Conservation (phyloP, 208 protist genomes). For the Strigomonas galati region DNA sequence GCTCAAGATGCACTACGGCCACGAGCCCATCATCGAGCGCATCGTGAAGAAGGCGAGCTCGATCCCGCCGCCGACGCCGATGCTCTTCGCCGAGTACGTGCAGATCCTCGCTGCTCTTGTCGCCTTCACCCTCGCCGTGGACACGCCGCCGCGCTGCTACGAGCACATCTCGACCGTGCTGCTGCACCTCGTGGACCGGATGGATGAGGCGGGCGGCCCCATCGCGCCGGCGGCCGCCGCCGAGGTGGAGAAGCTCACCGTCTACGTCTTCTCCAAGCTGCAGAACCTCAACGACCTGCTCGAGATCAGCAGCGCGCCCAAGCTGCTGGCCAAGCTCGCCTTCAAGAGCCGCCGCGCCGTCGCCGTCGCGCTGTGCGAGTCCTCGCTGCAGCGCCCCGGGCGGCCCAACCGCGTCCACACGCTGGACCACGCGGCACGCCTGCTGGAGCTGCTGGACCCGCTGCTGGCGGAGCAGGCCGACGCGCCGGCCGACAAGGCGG, state of each 20-base stretch:
- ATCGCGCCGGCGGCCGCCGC: slow-evolving; percentile 25
- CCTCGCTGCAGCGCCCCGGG: slow-evolving; percentile 27
- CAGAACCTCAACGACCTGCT: slow-evolving; percentile 41
- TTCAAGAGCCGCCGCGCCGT: slow-evolving; percentile 56
- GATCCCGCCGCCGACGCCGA: slow-evolving; percentile 27
- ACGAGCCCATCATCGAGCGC: slow-evolving; percentile 10
- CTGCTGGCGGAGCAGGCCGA: slow-evolving; percentile 77
- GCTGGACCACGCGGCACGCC: slow-evolving; percentile 52
- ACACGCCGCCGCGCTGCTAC: not conserved
- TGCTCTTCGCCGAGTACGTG: slow-evolving; percentile 47
- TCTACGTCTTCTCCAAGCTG: slow-evolving; percentile 21
- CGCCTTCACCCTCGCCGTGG: slow-evolving; percentile 3
- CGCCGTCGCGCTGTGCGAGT: slow-evolving; percentile 51
- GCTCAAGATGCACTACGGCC: slow-evolving; percentile 33
- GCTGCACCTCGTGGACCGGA: slow-evolving; percentile 12
- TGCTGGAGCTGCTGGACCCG: slow-evolving; percentile 86
- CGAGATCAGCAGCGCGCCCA: slow-evolving; percentile 58
- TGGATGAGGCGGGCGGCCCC: slow-evolving; percentile 9
- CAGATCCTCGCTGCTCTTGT: slow-evolving; percentile 22
- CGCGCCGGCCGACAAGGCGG: slow-evolving; percentile 20
- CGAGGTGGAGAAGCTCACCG: slow-evolving; percentile 30
- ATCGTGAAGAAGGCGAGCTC: slow-evolving; percentile 31
- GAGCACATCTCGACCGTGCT: slow-evolving; percentile 20
- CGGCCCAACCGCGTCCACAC: slow-evolving; percentile 32
- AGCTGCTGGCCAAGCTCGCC: slow-evolving; percentile 53